These are phyloP conservation scores for Paecilomyces dactylethromorphus DNA, from an alignment of 2,329 filamentous ascomycete genomes.

Conservation along the genomic window DNA sequence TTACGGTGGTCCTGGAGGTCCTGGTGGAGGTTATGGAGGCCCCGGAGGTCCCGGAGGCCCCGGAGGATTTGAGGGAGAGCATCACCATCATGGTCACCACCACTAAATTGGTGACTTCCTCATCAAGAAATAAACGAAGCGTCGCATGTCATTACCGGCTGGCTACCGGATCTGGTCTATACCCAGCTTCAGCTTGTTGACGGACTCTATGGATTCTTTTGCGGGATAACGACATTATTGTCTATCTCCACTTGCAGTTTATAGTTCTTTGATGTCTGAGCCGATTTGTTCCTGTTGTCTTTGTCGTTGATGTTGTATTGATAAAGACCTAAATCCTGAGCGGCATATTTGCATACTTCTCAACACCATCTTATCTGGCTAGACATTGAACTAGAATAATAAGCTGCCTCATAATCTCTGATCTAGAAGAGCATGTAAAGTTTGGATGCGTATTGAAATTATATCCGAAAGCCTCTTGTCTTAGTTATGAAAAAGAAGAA, in stretches of 20 bases:
- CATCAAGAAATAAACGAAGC: slow-evolving; percentile 23
- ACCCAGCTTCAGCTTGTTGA: background rate
- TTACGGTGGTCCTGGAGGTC: too few relatives aligned
- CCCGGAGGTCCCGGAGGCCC: too few relatives aligned
- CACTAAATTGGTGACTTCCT: slow-evolving; percentile 22
- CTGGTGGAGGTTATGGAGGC: too few relatives aligned
- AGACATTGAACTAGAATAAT: background rate
- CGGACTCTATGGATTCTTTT: background rate
- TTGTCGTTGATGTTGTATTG: background rate
- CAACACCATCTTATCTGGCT: background rate
- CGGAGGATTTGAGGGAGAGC: background rate
- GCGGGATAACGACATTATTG: background rate
- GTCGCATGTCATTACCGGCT: background rate
- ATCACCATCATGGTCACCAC: background rate
- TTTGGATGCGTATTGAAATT: too few relatives aligned
- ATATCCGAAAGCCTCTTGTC: too few relatives aligned
- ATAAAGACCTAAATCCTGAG: background rate
- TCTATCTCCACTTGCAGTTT: background rate
- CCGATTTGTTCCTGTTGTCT: background rate
- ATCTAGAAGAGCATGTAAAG: too few relatives aligned
- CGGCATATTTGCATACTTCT: background rate
- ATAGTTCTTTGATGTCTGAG: background rate
- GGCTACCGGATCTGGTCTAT: background rate
- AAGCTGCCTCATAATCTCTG: too few relatives aligned
- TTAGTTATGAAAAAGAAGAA: too few relatives aligned